phyloP scores from a whole-genome alignment of 2,329 filamentous ascomycete genomes.

The Tolypocladium guangdongense region DNA sequence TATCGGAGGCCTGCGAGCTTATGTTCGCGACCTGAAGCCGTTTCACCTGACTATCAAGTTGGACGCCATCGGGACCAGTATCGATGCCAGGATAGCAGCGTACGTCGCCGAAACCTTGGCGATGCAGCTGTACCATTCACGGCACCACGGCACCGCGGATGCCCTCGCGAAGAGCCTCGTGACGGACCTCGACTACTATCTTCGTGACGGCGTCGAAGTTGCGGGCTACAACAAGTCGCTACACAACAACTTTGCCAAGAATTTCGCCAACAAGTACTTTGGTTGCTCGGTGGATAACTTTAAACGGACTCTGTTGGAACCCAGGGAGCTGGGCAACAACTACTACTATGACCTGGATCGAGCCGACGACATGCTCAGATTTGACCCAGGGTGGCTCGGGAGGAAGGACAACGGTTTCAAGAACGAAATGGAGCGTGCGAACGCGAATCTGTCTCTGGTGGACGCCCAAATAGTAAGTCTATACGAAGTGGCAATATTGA shows the following conservation, averaged over 20 bases:
- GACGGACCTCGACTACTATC: slow-evolving; percentile 66
- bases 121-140: slow-evolving; percentile 79
- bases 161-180: slow-evolving; percentile 61
- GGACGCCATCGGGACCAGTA: slow-evolving; percentile 44
- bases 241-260: slow-evolving; percentile 74
- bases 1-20: slow-evolving; percentile 59
- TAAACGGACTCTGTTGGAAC: slow-evolving; percentile 60
- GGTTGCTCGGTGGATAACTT: slow-evolving; percentile 67
- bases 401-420: slow-evolving; percentile 61
- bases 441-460: slow-evolving; percentile 82
- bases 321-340: slow-evolving; percentile 55
- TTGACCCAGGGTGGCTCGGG: slow-evolving; percentile 69
- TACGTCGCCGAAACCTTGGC: slow-evolving; percentile 80
- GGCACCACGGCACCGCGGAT: slow-evolving; percentile 59
- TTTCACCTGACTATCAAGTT: slow-evolving; percentile 41
- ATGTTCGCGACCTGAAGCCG: slow-evolving; percentile 49
- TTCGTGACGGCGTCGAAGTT: slow-evolving; percentile 68
- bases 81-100: slow-evolving; percentile 62
- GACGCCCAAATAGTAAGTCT: slow-evolving; percentile 69
- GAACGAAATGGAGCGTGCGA: slow-evolving; percentile 75
- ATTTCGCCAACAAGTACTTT: slow-evolving; percentile 69
- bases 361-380: slow-evolving; percentile 64
- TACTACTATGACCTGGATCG: slow-evolving; percentile 80
- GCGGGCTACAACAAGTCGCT: slow-evolving; percentile 78
- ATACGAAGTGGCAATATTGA: neutral